Evolutionary conservation across 2,329 filamentous ascomycete genomes (phyloP).

Genomic region (Orbilia oligospora): DNA sequence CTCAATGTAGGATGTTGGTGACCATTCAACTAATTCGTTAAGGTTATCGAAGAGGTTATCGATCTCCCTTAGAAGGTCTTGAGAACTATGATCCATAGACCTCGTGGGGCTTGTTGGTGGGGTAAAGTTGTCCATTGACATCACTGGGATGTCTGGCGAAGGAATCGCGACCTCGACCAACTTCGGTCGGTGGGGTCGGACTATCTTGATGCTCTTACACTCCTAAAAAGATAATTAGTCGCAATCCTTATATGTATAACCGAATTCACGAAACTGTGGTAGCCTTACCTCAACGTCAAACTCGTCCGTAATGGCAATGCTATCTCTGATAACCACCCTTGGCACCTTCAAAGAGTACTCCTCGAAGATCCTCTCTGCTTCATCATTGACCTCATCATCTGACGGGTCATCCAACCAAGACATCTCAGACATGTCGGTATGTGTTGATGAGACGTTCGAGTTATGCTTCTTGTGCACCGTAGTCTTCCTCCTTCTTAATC

Average conservation of each 20-base stretch:
- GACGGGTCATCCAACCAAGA: slow-evolving; percentile 58
- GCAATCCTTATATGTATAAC: not conserved
- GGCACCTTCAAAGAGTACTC: slow-evolving; percentile 43
- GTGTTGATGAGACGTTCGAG: slow-evolving; percentile 35
- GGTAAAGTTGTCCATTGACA: slow-evolving; percentile 45
- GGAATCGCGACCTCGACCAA: slow-evolving; percentile 37
- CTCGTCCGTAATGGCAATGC: slow-evolving; percentile 34
- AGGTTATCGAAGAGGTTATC: slow-evolving; percentile 37
- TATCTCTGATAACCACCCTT: slow-evolving; percentile 26
- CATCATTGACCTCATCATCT: slow-evolving; percentile 56
- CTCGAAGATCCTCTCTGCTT: slow-evolving; percentile 54
- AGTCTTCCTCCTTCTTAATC: slow-evolving; percentile 44
- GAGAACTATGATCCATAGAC: slow-evolving; percentile 4
- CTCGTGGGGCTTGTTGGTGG: slow-evolving; percentile 45
- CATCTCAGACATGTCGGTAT: slow-evolving; percentile 41
- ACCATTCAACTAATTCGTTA: slow-evolving; percentile 42
- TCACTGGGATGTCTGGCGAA: slow-evolving; percentile 25
- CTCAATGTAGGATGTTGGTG: slow-evolving; percentile 43
- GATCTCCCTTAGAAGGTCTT: slow-evolving; percentile 35
- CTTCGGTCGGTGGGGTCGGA: slow-evolving; percentile 38
- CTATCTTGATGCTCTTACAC: slow-evolving; percentile 49
- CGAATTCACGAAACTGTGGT: not conserved
- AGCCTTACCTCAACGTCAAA: slow-evolving; percentile 49
- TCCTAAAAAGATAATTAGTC: slow-evolving; percentile 27
- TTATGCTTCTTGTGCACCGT: slow-evolving; percentile 47